These are phyloP conservation scores for Naganishia albida DNA, from an alignment of 1,284 basidiomycete species.

Conservation along the genomic window DNA sequence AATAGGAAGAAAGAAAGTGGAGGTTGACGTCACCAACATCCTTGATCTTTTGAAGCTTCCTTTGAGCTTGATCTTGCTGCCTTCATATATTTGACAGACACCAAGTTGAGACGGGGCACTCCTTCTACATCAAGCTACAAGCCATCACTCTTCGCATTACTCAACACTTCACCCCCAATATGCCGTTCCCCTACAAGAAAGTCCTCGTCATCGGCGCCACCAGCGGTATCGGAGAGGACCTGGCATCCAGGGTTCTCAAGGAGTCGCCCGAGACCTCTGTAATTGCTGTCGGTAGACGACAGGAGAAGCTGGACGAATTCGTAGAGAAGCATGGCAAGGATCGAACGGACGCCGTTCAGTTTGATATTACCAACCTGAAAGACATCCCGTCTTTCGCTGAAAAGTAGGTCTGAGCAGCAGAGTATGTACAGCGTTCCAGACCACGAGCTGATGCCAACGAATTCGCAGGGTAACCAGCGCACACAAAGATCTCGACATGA, in stretches of 20 bases:
- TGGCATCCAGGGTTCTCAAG: constrained; percentile 54
- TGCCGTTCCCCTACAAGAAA: constrained; percentile 60
- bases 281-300: constrained; percentile 61
- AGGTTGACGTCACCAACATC: background rate
- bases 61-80: no score
- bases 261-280: constrained; percentile 54
- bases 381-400: constrained; percentile 26
- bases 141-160: background rate
- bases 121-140: background rate
- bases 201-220: constrained; percentile 66
- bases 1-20: background rate
- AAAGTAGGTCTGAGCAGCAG: constrained; percentile 42
- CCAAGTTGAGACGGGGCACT: background rate
- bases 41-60: no score
- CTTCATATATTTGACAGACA: background rate
- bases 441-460: background rate
- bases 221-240: constrained; percentile 64
- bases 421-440: background rate
- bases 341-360: constrained; percentile 54
- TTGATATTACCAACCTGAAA: constrained; percentile 51
- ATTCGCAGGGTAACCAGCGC: constrained; percentile 48
- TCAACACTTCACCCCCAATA: constrained; percentile 36
- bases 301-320: constrained; percentile 40
- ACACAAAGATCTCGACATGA: constrained; percentile 62
- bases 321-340: constrained; percentile 42